These are phyloP conservation scores for Paraurostyla sp. DNA, from an alignment of 73 alveolate genomes.

Conservation along the genomic window DNA sequence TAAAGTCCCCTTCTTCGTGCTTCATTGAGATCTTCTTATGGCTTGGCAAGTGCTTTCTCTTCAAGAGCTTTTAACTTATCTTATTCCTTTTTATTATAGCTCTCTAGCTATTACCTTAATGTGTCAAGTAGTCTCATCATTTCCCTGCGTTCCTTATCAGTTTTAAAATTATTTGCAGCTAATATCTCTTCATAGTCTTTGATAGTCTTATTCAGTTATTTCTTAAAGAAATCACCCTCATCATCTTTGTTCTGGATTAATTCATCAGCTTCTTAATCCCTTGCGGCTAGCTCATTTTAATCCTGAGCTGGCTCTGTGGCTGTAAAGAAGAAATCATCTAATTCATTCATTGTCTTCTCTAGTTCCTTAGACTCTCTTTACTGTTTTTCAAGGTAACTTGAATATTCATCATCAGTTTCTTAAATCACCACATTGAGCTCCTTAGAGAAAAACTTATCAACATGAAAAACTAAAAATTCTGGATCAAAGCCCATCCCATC, in stretches of 20 bases:
- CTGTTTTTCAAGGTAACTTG: background rate
- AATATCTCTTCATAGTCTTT: slow-evolving; percentile 19
- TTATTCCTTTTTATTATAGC: background rate
- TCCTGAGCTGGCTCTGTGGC: background rate
- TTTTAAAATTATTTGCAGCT: background rate
- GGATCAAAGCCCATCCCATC: slow-evolving; percentile 3
- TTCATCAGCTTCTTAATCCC: slow-evolving; percentile 30
- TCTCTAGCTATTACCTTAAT: background rate
- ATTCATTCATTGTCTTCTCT: background rate
- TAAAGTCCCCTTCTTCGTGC: slow-evolving; percentile 41
- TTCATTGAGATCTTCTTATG: slow-evolving; percentile 19
- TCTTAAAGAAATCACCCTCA: background rate
- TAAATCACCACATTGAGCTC: slow-evolving; percentile 11
- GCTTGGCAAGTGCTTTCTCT: too few species aligned
- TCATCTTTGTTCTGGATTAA: background rate
- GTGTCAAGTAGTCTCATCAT: slow-evolving; percentile 1
- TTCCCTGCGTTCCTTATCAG: slow-evolving; percentile 13
- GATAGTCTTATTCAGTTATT: background rate
- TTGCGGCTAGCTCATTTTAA: background rate
- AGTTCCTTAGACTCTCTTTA: background rate
- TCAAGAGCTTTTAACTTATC: background rate
- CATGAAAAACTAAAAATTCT: slow-evolving; percentile 14
- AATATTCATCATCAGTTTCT: slow-evolving; percentile 42
- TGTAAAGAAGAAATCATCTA: slow-evolving; percentile 34
- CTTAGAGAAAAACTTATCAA: slow-evolving; percentile 38